Evolutionary conservation across 2,329 filamentous ascomycete genomes (phyloP).

Genomic region (Monosporascus sp.): DNA sequence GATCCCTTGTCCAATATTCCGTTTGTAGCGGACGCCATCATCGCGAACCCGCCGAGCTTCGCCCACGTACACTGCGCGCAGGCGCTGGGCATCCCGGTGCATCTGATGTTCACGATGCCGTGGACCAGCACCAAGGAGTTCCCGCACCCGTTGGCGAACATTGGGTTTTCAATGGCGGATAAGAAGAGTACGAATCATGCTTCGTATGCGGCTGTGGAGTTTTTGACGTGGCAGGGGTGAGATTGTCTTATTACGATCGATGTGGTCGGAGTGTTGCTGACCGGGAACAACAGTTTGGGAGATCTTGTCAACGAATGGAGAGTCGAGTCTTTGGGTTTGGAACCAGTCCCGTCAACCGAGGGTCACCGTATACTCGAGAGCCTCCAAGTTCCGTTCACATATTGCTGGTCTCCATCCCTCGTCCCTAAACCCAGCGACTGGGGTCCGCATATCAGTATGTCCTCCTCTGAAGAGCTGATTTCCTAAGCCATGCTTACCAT

Average conservation of each 20-base stretch:
- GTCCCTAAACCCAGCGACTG: too few relatives aligned
- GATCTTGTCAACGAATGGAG: too few relatives aligned
- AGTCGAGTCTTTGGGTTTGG: too few relatives aligned
- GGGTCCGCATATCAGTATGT: not conserved
- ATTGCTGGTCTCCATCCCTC: not conserved
- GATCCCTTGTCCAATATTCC: conserved; percentile 42
- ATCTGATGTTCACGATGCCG: conserved; percentile 93
- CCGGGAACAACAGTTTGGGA: too few relatives aligned
- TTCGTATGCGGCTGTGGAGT: conserved; percentile 74
- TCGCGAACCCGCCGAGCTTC: conserved; percentile 73
- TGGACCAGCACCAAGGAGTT: conserved; percentile 78
- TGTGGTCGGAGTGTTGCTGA: too few relatives aligned
- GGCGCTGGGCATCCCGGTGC: conserved; percentile 67
- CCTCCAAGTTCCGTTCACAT: not conserved
- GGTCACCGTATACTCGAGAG: too few relatives aligned
- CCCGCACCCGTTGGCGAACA: conserved; percentile 74
- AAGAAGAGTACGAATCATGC: conserved; percentile 64
- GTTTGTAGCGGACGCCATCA: conserved; percentile 79
- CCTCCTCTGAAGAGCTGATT: too few relatives aligned
- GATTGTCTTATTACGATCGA: too few relatives aligned
- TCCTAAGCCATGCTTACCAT: too few relatives aligned
- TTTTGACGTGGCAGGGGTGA: conserved; percentile 78
- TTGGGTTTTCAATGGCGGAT: conserved; percentile 26
- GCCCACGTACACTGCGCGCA: conserved; percentile 71
- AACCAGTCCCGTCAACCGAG: too few relatives aligned